Percentiles rank a stretch among this genome's conserved stretches.
Evolutionary conservation across 1,284 basidiomycete genomes (phyloP).

Genomic region (Leccinum fuscescens): DNA sequence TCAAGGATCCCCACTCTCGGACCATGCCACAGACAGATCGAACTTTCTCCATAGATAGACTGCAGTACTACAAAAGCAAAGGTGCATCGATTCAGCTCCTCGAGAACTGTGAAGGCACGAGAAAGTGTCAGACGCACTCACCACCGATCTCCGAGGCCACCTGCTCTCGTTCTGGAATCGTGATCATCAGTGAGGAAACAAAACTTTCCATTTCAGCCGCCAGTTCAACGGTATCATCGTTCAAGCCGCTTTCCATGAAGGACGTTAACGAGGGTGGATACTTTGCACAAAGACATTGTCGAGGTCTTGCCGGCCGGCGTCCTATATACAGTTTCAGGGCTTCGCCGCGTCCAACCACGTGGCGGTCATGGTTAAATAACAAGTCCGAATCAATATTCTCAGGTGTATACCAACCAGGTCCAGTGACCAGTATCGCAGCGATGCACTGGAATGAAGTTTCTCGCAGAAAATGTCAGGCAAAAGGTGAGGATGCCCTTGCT

Average conservation of each 20-base stretch:
- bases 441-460: neutral
- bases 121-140: slow-evolving; percentile 31
- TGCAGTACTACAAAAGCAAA: slow-evolving; percentile 56
- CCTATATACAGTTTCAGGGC: slow-evolving; percentile 7
- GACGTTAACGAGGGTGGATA: neutral
- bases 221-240: slow-evolving; percentile 19
- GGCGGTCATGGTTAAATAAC: neutral
- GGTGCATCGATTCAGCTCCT: neutral
- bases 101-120: neutral
- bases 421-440: neutral
- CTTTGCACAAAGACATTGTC: slow-evolving; percentile 10
- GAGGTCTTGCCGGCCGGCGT: neutral
- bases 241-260: slow-evolving; percentile 18
- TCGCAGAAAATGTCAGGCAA: neutral
- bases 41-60: slow-evolving; percentile 78
- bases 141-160: slow-evolving; percentile 70
- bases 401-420: neutral
- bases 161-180: slow-evolving; percentile 49
- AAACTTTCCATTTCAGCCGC: slow-evolving; percentile 43
- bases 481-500: neutral
- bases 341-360: neutral
- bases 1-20: slow-evolving; percentile 28
- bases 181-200: slow-evolving; percentile 44
- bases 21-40: slow-evolving; percentile 56
- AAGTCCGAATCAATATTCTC: neutral